Base-by-base conservation (phyloP, 257 asterid genomes). In the Solanum ossicruentum region DNA sequence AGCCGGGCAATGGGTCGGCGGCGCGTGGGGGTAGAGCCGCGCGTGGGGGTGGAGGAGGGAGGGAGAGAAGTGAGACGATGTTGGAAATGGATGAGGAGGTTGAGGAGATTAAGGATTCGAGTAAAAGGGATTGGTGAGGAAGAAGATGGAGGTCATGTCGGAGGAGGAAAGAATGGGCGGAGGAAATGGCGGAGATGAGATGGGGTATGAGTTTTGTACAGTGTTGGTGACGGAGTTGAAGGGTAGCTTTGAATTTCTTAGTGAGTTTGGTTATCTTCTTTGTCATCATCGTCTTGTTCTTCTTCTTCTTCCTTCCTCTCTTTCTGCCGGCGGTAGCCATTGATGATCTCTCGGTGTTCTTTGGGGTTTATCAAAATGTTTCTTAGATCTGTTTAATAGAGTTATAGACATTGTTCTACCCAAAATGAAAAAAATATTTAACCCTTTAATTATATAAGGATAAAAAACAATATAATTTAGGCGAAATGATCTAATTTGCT, bases 81-180 rank as follows among this genome's bases (percentile, higher is more conserved):
- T 85, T 90, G 52, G 93, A 82, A 85, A 95, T 89, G 60, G 96
- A 92, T 45, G 82, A 67, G 18, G 97, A 91, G 63, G 98, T 91
- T 83, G 95, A 88, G 73, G 98, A 92, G 85, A 94, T 92, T 51
- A 91, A 94, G 77, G 93, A 91, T 84, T 94, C 98, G 20, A 96
- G 82, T 83, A 95, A 61, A 49, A 96, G 93, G 61, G 98, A 85
- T 86, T 96, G 99, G 36, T 93, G 80, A 43, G 99, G 97, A 23
- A 86, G 85, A 86, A 96, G 96, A 78, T 86, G 93, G 86, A 96
- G 95, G 61, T 96, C 98, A 63, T 93, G 91, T 86, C 86, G 88
- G 88, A 87, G 89, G 86, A 94, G 97, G 92, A 94, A 96, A 70
- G 95, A 87, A 82, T 87, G 90, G 47, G 93, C 91, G 88, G 93